Percentiles rank a stretch among this genome's conserved stretches.
phyloP scores from a whole-genome alignment of 2,329 filamentous ascomycete genomes.

The Sclerotinia nivalis region DNA sequence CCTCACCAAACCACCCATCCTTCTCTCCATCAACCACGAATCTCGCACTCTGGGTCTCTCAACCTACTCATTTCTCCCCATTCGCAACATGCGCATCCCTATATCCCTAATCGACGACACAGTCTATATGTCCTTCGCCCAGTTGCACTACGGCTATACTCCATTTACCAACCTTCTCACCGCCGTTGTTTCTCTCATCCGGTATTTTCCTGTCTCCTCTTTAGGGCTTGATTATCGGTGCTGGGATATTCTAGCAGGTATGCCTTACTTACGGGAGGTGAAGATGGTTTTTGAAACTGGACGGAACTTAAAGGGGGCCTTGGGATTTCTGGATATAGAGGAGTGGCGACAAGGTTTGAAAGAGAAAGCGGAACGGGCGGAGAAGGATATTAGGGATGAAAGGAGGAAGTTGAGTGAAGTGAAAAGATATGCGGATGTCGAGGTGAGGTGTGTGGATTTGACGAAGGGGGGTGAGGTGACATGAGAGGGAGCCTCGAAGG shows the following conservation, averaged over 20 bases:
- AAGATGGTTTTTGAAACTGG: background rate
- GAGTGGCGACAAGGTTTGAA: conserved; percentile 2
- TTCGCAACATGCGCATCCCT: background rate
- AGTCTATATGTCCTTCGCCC: background rate
- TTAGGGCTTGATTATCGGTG: background rate
- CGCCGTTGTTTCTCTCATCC: background rate
- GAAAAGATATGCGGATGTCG: background rate
- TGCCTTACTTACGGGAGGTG: background rate
- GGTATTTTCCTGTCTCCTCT: background rate
- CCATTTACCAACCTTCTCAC: background rate
- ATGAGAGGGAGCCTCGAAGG: background rate
- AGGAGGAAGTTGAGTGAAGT: background rate
- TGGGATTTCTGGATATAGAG: background rate
- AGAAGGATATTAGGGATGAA: background rate
- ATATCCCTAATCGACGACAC: background rate
- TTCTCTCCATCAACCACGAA: conserved; percentile 14
- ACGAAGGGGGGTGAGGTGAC: conserved; percentile 3
- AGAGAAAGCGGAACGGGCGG: background rate
- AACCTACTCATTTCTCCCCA: background rate
- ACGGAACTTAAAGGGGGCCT: background rate
- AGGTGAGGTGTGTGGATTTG: conserved; percentile 7
- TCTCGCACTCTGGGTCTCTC: conserved; percentile 1
- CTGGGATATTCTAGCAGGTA: background rate
- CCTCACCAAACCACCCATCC: background rate
- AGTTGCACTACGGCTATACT: too few relatives aligned